Evolutionary conservation across 2,329 filamentous ascomycete species (phyloP).

Genomic region (Ramichloridium luteum): DNA sequence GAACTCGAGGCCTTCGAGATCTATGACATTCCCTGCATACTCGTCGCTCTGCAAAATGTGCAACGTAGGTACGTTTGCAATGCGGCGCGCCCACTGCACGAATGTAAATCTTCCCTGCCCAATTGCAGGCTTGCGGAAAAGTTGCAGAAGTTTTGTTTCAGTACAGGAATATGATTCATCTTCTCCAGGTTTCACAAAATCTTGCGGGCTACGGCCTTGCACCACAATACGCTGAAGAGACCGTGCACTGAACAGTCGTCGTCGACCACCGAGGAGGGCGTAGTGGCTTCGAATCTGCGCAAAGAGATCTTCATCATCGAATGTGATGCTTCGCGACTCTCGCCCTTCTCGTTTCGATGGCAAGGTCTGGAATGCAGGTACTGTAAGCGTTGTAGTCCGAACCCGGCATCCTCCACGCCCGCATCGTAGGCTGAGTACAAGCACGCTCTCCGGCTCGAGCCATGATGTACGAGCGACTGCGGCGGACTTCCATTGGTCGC

Average conservation of each 20-base stretch:
- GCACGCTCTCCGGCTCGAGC: not conserved
- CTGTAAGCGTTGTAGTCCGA: too few species aligned
- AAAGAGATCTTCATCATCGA: conserved; percentile 1
- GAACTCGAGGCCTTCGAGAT: too few species aligned
- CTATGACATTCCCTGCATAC: too few species aligned
- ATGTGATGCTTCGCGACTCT: too few species aligned
- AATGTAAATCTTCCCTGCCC: conserved; percentile 31
- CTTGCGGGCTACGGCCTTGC: not conserved
- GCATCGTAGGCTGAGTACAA: not conserved
- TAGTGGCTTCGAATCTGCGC: not conserved
- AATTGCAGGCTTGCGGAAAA: conserved; percentile 23
- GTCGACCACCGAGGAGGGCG: not conserved
- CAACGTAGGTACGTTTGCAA: conserved; percentile 14
- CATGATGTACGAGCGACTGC: too few species aligned
- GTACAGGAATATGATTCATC: conserved; percentile 29
- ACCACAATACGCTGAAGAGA: not conserved
- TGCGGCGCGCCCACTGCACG: conserved; percentile 32
- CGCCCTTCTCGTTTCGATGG: too few species aligned
- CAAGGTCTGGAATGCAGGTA: too few species aligned
- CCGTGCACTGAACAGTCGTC: not conserved
- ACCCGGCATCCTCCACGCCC: too few species aligned
- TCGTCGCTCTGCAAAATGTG: not conserved
- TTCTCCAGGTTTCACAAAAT: too few species aligned
- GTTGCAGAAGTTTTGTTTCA: conserved; percentile 27
- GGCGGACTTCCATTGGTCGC: too few species aligned